A percentile compares a stretch with the other conserved stretches of the same genome.
These are phyloP conservation scores for Boletus tomentosulus DNA, from an alignment of 768 basidiomycete species.

Conservation along the genomic window DNA sequence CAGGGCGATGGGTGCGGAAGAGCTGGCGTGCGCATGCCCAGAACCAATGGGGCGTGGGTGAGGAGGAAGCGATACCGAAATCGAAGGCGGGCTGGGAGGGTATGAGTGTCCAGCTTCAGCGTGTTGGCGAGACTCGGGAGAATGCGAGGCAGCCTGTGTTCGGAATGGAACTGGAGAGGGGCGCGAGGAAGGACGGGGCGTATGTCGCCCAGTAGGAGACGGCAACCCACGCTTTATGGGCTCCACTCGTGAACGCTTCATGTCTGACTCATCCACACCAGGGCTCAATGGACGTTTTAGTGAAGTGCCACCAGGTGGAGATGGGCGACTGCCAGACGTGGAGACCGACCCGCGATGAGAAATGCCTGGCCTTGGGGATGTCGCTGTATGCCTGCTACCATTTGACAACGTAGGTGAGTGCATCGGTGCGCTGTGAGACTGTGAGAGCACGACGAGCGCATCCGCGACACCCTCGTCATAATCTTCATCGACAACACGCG, in stretches of 20 bases:
- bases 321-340: constrained; percentile 59
- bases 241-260: constrained; percentile 65
- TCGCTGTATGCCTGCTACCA: constrained; percentile 49
- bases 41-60: constrained; percentile 70
- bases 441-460: constrained; percentile 69
- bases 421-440: constrained; percentile 28
- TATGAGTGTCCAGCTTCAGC: constrained; percentile 30
- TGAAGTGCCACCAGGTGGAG: constrained; percentile 49
- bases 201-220: constrained; percentile 49
- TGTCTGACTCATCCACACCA: constrained; percentile 53
- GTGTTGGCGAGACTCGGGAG: constrained; percentile 59
- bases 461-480: constrained; percentile 93
- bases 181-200: constrained; percentile 57
- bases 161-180: constrained; percentile 74
- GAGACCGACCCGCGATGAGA: constrained; percentile 67
- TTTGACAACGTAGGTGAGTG: constrained; percentile 60
- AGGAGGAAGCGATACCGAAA: constrained; percentile 63
- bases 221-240: constrained; percentile 45
- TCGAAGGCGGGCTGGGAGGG: constrained; percentile 47
- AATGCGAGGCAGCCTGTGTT: constrained; percentile 63
- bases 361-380: constrained; percentile 41
- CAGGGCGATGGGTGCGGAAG: constrained; percentile 46
- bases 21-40: constrained; percentile 39
- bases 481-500: constrained; percentile 81
- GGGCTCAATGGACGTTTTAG: constrained; percentile 72